Evolutionary conservation across 805 yeast species (phyloP).

Genomic region (Kluyveromyces siamensis): DNA sequence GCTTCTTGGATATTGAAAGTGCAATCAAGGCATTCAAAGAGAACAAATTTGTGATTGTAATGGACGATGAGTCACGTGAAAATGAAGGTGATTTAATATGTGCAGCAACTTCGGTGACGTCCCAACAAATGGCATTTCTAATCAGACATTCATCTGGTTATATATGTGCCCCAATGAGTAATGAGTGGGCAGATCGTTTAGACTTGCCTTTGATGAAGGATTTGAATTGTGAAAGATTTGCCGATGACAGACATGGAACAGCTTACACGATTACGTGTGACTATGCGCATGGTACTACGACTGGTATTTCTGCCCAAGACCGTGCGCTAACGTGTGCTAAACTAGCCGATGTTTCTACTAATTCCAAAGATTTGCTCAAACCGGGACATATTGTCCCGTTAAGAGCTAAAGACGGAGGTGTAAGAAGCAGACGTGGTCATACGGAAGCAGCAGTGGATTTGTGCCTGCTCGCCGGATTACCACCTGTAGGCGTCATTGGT

Average conservation of each 20-base stretch:
- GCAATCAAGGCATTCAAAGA: constrained; percentile 24
- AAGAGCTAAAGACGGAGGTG: constrained; percentile 81
- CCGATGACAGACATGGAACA: constrained; percentile 84
- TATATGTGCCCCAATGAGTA: constrained; percentile 83
- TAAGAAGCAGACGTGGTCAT: constrained; percentile 80
- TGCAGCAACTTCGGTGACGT: constrained; percentile 77
- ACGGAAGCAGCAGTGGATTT: constrained; percentile 96
- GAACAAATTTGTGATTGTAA: constrained; percentile 71
- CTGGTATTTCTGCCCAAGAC: constrained; percentile 94
- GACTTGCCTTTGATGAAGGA: constrained; percentile 67
- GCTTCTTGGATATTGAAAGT: constrained; percentile 21
- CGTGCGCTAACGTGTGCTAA: constrained; percentile 72
- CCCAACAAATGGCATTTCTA: constrained; percentile 86
- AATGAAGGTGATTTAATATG: constrained; percentile 95
- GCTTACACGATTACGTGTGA: constrained; percentile 95
- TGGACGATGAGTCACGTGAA: constrained; percentile 94
- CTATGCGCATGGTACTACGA: constrained; percentile 78
- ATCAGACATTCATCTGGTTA: constrained; percentile 85
- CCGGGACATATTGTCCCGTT: constrained; percentile 96
- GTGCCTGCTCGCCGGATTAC: constrained; percentile 63
- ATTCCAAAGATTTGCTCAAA: constrained; percentile 61
- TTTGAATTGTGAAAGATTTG: constrained; percentile 24
- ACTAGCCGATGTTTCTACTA: constrained; percentile 48
- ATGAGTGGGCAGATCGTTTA: constrained; percentile 67
- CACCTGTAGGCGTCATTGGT: constrained; percentile 87